phyloP scores from a whole-genome alignment of 2,329 filamentous ascomycete species.

The Podosphaera aphanis region DNA sequence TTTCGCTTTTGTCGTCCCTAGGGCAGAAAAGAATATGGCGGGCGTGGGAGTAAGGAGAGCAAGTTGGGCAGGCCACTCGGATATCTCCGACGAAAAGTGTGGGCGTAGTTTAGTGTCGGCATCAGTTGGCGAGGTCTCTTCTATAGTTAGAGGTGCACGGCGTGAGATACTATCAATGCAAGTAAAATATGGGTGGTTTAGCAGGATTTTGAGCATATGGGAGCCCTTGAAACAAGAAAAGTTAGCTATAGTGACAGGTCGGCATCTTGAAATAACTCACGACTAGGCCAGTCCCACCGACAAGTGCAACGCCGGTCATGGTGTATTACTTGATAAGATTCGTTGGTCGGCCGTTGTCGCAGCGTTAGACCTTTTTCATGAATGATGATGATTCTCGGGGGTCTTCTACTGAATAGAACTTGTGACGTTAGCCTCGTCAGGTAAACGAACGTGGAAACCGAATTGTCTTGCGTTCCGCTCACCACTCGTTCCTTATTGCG shows the following conservation, averaged over 20 bases:
- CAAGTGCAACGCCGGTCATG: conserved; percentile 23
- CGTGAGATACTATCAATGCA: conserved; percentile 37
- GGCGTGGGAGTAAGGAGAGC: conserved; percentile 30
- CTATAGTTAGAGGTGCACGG: conserved; percentile 27
- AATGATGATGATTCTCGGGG: too few relatives aligned
- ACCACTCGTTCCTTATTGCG: too few relatives aligned
- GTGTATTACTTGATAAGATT: too few relatives aligned
- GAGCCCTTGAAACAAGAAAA: conserved; percentile 25
- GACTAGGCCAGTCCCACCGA: conserved; percentile 25
- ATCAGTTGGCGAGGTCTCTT: conserved; percentile 22
- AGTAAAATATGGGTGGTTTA: conserved; percentile 27
- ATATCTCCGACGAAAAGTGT: conserved; percentile 42
- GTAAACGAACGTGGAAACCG: too few relatives aligned
- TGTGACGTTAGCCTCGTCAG: too few relatives aligned
- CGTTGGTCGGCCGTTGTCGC: too few relatives aligned
- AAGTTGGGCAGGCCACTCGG: conserved; percentile 43
- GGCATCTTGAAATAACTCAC: conserved; percentile 15
- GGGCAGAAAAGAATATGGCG: conserved; percentile 45
- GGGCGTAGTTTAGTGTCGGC: conserved; percentile 37
- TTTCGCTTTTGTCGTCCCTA: conserved; percentile 55
- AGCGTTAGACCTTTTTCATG: too few relatives aligned
- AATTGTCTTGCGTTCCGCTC: too few relatives aligned
- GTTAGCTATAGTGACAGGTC: too few relatives aligned
- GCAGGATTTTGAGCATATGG: conserved; percentile 46
- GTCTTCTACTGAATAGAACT: too few relatives aligned